phyloP scores from a whole-genome alignment of 352 stramenopile genomes.

The Globisporangium barbulae region DNA sequence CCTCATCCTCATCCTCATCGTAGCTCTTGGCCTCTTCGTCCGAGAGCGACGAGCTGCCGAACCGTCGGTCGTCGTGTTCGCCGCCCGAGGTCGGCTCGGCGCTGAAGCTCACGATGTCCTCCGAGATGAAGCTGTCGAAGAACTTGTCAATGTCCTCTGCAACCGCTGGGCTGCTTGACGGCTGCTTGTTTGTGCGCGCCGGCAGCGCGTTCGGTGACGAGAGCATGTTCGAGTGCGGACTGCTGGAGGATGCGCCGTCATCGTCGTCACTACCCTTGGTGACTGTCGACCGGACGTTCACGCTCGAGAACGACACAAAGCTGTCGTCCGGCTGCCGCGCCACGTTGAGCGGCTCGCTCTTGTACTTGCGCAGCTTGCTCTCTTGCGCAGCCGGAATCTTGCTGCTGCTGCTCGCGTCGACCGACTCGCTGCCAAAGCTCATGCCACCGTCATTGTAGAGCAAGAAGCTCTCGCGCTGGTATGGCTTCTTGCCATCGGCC shows the following conservation, averaged over 20 bases:
- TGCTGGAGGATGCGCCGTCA: not conserved
- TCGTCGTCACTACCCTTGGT: conserved; percentile 2
- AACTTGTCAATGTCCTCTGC: conserved; percentile 5
- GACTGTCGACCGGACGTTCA: not conserved
- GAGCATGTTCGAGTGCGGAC: conserved; percentile 20
- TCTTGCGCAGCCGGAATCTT: not conserved
- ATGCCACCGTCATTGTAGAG: conserved; percentile 22
- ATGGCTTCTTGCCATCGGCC: conserved; percentile 8
- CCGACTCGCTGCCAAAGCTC: conserved; percentile 11
- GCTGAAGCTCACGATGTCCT: conserved; percentile 25
- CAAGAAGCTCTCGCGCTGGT: conserved; percentile 18
- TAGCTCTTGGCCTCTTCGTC: conserved; percentile 43
- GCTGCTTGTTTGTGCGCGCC: conserved; percentile 9
- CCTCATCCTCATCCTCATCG: conserved; percentile 40
- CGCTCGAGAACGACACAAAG: conserved; percentile 20
- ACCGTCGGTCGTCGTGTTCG: conserved; percentile 22
- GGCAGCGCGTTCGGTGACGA: conserved; percentile 15
- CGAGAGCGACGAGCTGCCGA: conserved; percentile 25
- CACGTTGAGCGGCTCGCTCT: conserved; percentile 17
- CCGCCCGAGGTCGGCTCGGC: conserved; percentile 30
- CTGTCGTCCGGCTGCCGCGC: conserved; percentile 4
- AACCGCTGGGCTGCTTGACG: conserved; percentile 11
- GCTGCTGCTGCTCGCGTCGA: conserved; percentile 3
- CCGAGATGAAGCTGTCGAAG: conserved; percentile 45
- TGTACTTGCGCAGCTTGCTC: conserved; percentile 15